These are phyloP conservation scores for Melastoma malabathricum DNA, from an alignment of 345 rosid species.

Conservation along the genomic window DNA sequence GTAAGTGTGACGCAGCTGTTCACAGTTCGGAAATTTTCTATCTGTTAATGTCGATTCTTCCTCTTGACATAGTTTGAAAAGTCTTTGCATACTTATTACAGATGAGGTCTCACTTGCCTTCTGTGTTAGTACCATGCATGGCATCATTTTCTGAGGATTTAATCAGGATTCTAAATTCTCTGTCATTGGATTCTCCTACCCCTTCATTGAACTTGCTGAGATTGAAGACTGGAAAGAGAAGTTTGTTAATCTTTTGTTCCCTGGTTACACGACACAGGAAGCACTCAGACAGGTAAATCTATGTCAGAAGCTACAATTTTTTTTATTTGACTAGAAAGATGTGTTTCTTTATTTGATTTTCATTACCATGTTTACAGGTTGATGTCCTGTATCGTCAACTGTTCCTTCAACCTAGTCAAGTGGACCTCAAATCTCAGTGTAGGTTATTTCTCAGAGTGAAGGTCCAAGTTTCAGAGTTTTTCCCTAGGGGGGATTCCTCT, in stretches of 20 bases:
- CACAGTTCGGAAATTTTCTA: not conserved
- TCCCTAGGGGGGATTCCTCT: too few relatives aligned
- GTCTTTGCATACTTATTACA: slow-evolving; percentile 7
- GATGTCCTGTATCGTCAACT: slow-evolving; percentile 54
- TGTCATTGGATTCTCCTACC: slow-evolving; percentile 36
- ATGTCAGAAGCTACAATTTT: not conserved
- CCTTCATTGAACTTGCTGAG: slow-evolving; percentile 29
- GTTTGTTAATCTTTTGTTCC: slow-evolving; percentile 55
- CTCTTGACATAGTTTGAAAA: not conserved
- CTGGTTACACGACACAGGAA: slow-evolving; percentile 75
- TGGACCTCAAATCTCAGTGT: slow-evolving; percentile 45
- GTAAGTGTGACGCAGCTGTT: slow-evolving; percentile 27
- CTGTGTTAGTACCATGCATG: slow-evolving; percentile 44
- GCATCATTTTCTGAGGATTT: slow-evolving; percentile 43
- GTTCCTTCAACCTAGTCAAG: slow-evolving; percentile 46
- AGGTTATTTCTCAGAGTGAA: slow-evolving; percentile 13
- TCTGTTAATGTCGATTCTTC: not conserved
- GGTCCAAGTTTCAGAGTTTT: too few relatives aligned
- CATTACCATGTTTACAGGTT: slow-evolving; percentile 27
- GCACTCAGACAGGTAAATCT: slow-evolving; percentile 59
- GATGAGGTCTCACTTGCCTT: slow-evolving; percentile 81
- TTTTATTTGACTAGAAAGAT: not conserved
- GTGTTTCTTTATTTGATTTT: not conserved
- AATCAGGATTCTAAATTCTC: slow-evolving; percentile 45
- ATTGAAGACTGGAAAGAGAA: slow-evolving; percentile 66